These are phyloP conservation scores for Suzukiozyma palmioleophila DNA, from an alignment of 1,139 yeast genomes.

Conservation along the genomic window DNA sequence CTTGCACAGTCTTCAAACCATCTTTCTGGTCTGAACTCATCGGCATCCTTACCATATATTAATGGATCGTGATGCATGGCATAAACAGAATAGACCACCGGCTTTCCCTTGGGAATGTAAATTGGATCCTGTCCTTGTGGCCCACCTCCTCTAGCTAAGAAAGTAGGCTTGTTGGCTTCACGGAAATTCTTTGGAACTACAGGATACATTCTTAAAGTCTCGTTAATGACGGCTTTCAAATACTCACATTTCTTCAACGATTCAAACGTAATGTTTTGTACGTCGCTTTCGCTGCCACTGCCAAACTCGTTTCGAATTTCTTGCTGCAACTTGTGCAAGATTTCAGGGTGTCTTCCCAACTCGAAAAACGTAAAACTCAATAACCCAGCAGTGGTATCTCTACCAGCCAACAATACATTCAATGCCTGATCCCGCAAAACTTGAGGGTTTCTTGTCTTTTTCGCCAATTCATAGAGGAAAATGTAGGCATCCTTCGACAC, in stretches of 20 bases:
- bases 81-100: conserved; percentile 36
- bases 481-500: conserved; percentile 38
- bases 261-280: conserved; percentile 36
- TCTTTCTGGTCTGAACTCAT: conserved; percentile 44
- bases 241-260: conserved; percentile 46
- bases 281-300: conserved; percentile 18
- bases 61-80: conserved; percentile 36
- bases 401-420: conserved; percentile 50
- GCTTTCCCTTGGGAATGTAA: conserved; percentile 38
- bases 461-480: conserved; percentile 47
- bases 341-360: conserved; percentile 39
- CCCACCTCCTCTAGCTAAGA: conserved; percentile 55
- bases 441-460: conserved; percentile 46
- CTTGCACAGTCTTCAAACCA: conserved; percentile 37
- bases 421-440: conserved; percentile 50
- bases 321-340: conserved; percentile 34
- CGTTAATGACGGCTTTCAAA: conserved; percentile 46
- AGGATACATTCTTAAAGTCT: conserved; percentile 49
- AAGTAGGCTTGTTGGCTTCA: conserved; percentile 39
- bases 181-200: conserved; percentile 50
- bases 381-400: conserved; percentile 57
- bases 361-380: conserved; percentile 46
- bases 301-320: conserved; percentile 36
- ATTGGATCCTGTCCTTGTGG: conserved; percentile 39
- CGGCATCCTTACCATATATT: conserved; percentile 45